phyloP scores from a whole-genome alignment of 768 basidiomycete genomes.

The Steccherinum ochraceum region DNA sequence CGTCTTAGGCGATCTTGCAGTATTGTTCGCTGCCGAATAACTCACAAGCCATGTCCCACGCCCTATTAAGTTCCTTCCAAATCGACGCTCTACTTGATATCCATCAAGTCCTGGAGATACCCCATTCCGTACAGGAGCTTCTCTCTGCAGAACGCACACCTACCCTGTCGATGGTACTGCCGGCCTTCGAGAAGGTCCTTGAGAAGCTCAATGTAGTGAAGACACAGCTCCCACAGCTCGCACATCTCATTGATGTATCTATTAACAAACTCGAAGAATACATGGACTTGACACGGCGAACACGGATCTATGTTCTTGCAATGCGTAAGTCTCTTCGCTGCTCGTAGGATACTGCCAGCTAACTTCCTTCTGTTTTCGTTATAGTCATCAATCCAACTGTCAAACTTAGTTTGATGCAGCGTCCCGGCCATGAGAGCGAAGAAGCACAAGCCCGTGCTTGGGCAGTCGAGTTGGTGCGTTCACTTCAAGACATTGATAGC shows the following conservation, averaged over 20 bases:
- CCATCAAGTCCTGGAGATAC: conserved; percentile 8
- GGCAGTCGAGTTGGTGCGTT: not conserved
- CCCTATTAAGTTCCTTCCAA: conserved; percentile 12
- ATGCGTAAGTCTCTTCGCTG: conserved; percentile 4
- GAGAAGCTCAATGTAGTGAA: not conserved
- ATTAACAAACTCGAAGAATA: conserved; percentile 10
- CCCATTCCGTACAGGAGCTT: conserved; percentile 21
- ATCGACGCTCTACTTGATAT: conserved; percentile 5
- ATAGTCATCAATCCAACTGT: conserved; percentile 6
- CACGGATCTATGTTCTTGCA: conserved; percentile 8
- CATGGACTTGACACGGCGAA: not conserved
- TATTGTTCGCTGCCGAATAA: conserved; percentile 13
- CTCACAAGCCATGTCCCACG: not conserved
- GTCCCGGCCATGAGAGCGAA: no score
- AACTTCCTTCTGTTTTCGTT: not conserved
- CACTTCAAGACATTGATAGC: conserved; percentile 1
- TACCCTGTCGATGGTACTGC: conserved; percentile 7
- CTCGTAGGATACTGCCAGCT: not conserved
- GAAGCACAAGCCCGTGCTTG: conserved; percentile 2
- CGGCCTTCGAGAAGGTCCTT: conserved; percentile 6
- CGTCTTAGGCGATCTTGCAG: conserved; percentile 4
- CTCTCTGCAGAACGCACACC: conserved; percentile 25
- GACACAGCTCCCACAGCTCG: not conserved
- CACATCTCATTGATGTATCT: conserved; percentile 2
- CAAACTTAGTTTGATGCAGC: conserved; percentile 9